phyloP scores from a whole-genome alignment of 441 rosid species.

The Cnidoscolus chayamansa region DNA sequence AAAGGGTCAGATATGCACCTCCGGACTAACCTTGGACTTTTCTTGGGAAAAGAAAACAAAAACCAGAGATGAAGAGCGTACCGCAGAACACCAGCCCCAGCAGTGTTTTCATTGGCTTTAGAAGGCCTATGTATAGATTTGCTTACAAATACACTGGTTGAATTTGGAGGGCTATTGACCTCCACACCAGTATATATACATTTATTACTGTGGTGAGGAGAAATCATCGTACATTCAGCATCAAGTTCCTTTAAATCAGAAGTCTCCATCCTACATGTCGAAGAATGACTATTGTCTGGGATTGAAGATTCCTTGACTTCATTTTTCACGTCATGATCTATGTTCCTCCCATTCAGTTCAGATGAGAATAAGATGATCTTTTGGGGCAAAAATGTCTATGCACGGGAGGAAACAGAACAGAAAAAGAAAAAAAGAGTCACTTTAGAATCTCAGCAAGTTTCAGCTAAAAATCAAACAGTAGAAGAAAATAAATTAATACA shows the following conservation, averaged over 20 bases:
- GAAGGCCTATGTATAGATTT: conserved; percentile 37
- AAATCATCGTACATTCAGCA: conserved; percentile 9
- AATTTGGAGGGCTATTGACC: conserved; percentile 24
- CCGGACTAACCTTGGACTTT: conserved; percentile 35
- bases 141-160: conserved; percentile 9
- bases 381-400: conserved; percentile 54
- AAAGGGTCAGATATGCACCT: conserved; percentile 49
- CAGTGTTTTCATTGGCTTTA: conserved; percentile 35
- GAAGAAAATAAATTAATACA: background rate
- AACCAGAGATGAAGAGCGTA: conserved; percentile 65
- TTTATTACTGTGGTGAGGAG: conserved; percentile 14
- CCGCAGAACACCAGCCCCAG: conserved; percentile 47
- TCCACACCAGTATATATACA: conserved; percentile 10
- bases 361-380: conserved; percentile 43
- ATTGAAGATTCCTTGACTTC: conserved; percentile 22
- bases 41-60: conserved; percentile 41
- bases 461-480: background rate
- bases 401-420: background rate
- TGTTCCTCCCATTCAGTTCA: conserved; percentile 21
- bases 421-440: conserved; percentile 4
- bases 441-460: conserved; percentile 10
- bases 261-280: conserved; percentile 15
- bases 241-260: conserved; percentile 9
- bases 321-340: conserved; percentile 23
- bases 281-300: conserved; percentile 23